Base-by-base conservation (phyloP, 495 filamentous ascomycete genomes). In the Aspergillus cavernicola region DNA sequence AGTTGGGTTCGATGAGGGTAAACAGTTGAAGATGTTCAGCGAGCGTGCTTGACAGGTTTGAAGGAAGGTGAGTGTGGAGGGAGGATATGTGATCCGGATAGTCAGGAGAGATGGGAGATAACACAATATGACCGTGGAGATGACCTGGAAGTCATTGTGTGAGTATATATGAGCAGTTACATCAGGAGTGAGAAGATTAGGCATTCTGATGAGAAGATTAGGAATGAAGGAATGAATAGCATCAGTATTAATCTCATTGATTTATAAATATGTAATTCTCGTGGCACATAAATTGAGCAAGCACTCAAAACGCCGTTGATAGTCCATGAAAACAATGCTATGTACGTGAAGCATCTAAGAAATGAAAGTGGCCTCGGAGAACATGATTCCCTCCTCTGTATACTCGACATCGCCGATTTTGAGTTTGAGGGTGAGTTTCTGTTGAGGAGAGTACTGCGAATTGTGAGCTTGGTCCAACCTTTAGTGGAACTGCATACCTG, bases 341-440 rank as follows among this genome's bases (percentile, higher is more conserved):
- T 71, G 57, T 71, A 71, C 68, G 68, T 58, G 44, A 51, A 40
- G 50, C 31, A 45, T 60, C n/a, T 64, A 85, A 13, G 86, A 91
- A 71, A 97, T 96, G 77, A 96, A 97, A 26, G 90, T 95, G 1
- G 92, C 89, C 71, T 97, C 92, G 36, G 78, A 79, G 71, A 92
- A 93, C 50, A 92, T 61, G 23, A 57, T 70, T 45, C 92, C 93
- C 65, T 93, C 76, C 65, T 97, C 92, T 16, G 78, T 73, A 29
- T 80, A 75, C 63, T 89, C 86, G 55, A 85, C 72, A 52, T 89
- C 90, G 26, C 87, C 90, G 52, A 92, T 76, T 65, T 92, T 92
- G 50, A 96, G 59, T 72, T 91, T 91, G 36, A 97, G 69, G 6
- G 82, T 80, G 35, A 89, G 70, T 64, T 79, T 81, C 40, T 80